Evolutionary conservation across 208 protist species (phyloP), one percentile per base, ranked within the genome.

Genomic region (Leptomonas seymouri): DNA sequence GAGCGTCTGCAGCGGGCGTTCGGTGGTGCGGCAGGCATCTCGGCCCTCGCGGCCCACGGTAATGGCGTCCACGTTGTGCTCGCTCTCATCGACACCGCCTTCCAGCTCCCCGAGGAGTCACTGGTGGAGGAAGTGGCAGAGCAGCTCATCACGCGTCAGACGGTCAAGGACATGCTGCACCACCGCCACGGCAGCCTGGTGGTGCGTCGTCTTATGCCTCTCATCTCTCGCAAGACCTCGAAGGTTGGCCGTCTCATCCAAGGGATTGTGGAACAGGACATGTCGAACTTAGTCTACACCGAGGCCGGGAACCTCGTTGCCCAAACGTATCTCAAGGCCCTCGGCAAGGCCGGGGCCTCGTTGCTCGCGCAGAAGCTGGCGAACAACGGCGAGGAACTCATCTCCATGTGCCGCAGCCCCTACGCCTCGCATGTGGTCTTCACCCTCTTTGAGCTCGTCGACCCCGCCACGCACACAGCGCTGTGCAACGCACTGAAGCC

Each of bases 381-480:
- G n/a, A 83, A 81, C 53, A 75, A 70, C 41, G 63, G 79, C 27
- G 76, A 86, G 53, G 82, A 90, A 31, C 77, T 96, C 51, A 41
- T 91, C 8, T 64, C 56, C 53, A 89, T 90, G 85, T 91, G 80
- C 74, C 81, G 77, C 51, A 74, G 90, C 68, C 51, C 75, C 14
- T 84, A 79, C 59, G 91, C 88, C 30, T 84, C 91, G n/a, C 88
- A 96, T 59, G 91, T 96, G 49, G 80, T 96, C 34, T 86, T 70
- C 42, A 76, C 77, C 27, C 70, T 96, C 58, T 85, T 96, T 36
- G 87, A 91, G 51, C 48, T 85, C 28, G 87, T 94, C 21, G 81
- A 90, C 67, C 71, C 88, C 20, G 59, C 83, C 21, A 90, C 86
- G 44, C 88, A 91, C 74, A 80, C 82, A 28, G 55, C 61, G 15